These are phyloP conservation scores for Phytophthora citrophthora DNA, from an alignment of 352 stramenopile genomes.

Conservation along the genomic window DNA sequence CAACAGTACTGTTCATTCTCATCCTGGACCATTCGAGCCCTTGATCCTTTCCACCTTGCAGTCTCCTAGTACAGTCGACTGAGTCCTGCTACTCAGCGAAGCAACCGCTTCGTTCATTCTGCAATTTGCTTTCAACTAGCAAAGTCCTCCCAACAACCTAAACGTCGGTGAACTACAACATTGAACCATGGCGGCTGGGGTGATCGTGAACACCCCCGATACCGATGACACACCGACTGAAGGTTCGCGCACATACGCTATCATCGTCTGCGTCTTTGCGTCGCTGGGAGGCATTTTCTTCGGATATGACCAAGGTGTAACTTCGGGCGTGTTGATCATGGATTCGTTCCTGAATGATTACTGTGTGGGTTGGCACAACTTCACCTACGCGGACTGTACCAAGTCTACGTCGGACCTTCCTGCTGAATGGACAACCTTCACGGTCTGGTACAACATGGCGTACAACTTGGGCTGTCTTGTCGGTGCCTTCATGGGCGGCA, in stretches of 20 bases:
- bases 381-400: conserved; percentile 36
- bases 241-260: conserved; percentile 36
- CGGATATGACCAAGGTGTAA: conserved; percentile 34
- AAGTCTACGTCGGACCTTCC: conserved; percentile 23
- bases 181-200: conserved; percentile 25
- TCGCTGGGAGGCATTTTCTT: conserved; percentile 32
- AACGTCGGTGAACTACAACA: not conserved
- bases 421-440: conserved; percentile 40
- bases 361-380: conserved; percentile 44
- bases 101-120: conserved; percentile 12
- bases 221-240: conserved; percentile 27
- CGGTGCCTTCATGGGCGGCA: conserved; percentile 38
- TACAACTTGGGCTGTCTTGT: conserved; percentile 46
- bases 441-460: conserved; percentile 43
- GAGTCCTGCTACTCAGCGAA: not conserved
- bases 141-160: not conserved
- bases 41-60: too few species aligned
- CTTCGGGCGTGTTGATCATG: conserved; percentile 17
- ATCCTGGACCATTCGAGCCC: too few species aligned
- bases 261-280: conserved; percentile 29
- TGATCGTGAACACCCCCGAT: conserved; percentile 25
- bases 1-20: conserved; percentile 8
- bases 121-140: conserved; percentile 22
- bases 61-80: too few species aligned
- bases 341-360: conserved; percentile 32